phyloP scores from a whole-genome alignment of 352 stramenopile species.

The Pythium vanterpoolii region DNA sequence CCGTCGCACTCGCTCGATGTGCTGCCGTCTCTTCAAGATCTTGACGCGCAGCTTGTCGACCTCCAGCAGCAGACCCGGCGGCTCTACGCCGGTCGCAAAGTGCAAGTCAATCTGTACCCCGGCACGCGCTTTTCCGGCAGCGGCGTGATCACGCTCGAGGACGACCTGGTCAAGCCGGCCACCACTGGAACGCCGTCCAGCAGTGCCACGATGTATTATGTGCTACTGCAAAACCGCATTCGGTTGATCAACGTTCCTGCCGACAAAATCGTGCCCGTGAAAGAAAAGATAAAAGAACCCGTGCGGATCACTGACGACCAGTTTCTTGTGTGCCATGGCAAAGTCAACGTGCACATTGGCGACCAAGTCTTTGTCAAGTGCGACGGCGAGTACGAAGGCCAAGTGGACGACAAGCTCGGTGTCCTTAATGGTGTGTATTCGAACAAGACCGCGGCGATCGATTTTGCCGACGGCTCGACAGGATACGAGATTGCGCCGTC shows the following conservation, averaged over 20 bases:
- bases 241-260: conserved; percentile 62
- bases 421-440: conserved; percentile 77
- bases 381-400: conserved; percentile 45
- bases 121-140: conserved; percentile 62
- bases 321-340: conserved; percentile 56
- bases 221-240: conserved; percentile 68
- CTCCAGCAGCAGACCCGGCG: conserved; percentile 36
- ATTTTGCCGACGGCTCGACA: conserved; percentile 73
- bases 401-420: conserved; percentile 60
- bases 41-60: conserved; percentile 51
- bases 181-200: not conserved
- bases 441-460: conserved; percentile 65
- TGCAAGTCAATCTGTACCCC: conserved; percentile 71
- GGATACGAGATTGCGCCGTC: conserved; percentile 59
- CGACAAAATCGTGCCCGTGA: conserved; percentile 58
- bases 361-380: conserved; percentile 74
- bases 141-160: conserved; percentile 57
- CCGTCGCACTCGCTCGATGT: conserved; percentile 43
- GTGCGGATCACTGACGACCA: conserved; percentile 70
- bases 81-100: conserved; percentile 63
- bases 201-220: conserved; percentile 31
- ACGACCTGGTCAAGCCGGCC: conserved; percentile 21
- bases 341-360: conserved; percentile 71
- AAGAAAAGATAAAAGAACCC: conserved; percentile 52
- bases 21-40: conserved; percentile 50